Evolutionary conservation across 345 rosid species (phyloP), one percentile per base, ranked within the genome.

Genomic region (Xanthoceras sorbifolium): DNA sequence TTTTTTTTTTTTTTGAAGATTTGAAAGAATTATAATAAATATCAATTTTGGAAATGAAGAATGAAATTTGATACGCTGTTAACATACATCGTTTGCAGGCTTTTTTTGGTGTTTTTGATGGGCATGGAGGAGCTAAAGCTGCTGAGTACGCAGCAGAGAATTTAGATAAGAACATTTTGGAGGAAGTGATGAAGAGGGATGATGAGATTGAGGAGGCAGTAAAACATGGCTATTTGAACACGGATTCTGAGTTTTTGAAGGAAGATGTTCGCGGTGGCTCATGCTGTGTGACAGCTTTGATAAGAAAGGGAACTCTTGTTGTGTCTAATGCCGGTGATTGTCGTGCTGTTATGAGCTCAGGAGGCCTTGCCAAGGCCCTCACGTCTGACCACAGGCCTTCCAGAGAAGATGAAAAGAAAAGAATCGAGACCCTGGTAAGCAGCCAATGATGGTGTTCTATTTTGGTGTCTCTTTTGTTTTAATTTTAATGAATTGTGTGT

Each of bases 311-410:
- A 63, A 87, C 82, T 64, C 97, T 95, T 66, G 83, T 93, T 6
- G 91, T 95, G 8, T 88, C 99, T 7, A 93, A 95, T 57, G 96
- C 89, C 0, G 99, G 98, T 23, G 98, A 95, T 66, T 95, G 98
- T 72, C 97, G 99, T 9, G 97, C 99, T 62, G 99, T 95, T 64
- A 73, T 95, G 86, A 89, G 99, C 81, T 74, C 78, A 6, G 90
- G 86, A 72, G 98, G 99, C 26, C 76, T 81, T 0, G 97, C 97
- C 0, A 85, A 93, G 85, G 91, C 96, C 23, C 89, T 95, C 1
- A 91, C 99, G 12, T 87, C 91, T 15, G 99, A 95, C 59, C 99
- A 95, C 80, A 85, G 96, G 20, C 94, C 97, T 12, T 86, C 87
- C 0, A 86, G 99, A 87, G 88, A 88, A 66, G 99, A 95, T 54